Evolutionary conservation across 2,329 filamentous ascomycete species (phyloP).

Genomic region (Pseudomassariella vexata): DNA sequence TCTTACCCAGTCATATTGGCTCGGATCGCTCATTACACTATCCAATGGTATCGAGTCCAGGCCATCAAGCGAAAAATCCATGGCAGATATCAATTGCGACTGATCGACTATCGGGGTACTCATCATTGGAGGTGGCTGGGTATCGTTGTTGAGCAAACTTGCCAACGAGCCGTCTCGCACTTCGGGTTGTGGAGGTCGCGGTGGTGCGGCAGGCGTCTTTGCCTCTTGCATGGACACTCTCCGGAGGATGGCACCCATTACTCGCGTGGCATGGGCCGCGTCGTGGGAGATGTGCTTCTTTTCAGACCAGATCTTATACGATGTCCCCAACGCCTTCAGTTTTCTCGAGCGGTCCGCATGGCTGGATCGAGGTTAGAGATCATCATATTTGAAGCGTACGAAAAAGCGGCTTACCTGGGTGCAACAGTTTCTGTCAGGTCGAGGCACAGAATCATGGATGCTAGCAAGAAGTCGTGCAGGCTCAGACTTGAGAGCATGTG

Average conservation of each 20-base stretch:
- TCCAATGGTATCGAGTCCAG: constrained; percentile 30
- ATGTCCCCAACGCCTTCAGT: constrained; percentile 30
- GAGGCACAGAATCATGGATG: constrained; percentile 54
- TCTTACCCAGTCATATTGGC: constrained; percentile 35
- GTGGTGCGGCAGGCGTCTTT: constrained; percentile 11
- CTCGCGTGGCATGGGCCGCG: constrained; percentile 34
- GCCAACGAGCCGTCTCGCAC: constrained; percentile 23
- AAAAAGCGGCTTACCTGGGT: constrained; percentile 24
- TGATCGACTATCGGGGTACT: constrained; percentile 15
- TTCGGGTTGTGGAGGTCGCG: constrained; percentile 17
- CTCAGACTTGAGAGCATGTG: constrained; percentile 49
- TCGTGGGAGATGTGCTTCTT: constrained; percentile 32
- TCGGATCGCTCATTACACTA: constrained; percentile 25
- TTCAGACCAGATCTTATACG: constrained; percentile 36
- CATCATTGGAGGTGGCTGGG: constrained; percentile 13
- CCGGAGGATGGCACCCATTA: constrained; percentile 36
- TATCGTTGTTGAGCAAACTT: constrained; percentile 25
- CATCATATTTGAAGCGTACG: neutral
- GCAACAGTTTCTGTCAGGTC: constrained; percentile 36
- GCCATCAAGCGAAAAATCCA: constrained; percentile 23
- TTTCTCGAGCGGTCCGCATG: constrained; percentile 27
- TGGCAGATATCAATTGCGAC: constrained; percentile 13
- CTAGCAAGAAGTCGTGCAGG: constrained; percentile 52
- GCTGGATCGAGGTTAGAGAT: constrained; percentile 13
- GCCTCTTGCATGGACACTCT: constrained; percentile 27